Evolutionary conservation across 1,139 yeast species (phyloP), one percentile per base, ranked within the genome.

Genomic region (Wickerhamiella pararugosa): DNA sequence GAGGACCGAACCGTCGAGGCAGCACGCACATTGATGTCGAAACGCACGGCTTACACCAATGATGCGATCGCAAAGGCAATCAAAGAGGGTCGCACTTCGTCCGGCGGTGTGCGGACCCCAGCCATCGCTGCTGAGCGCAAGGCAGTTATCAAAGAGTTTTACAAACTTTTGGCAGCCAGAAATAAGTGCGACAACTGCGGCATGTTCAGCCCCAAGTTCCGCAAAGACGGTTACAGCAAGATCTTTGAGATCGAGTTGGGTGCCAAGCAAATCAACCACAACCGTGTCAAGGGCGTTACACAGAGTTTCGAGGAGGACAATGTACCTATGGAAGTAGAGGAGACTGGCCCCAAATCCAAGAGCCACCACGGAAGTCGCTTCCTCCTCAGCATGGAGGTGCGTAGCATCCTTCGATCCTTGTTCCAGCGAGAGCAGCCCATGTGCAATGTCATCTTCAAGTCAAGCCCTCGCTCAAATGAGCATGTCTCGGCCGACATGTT

Each of bases 111-210:
- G 34, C 71, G 76, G 48, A 83, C 96, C 29, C 86, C 94, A 6
- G 73, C 92, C 30, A 82, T 87, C 36, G 73, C 75, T 32, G 95
- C 86, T 57, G 95, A 84, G 62, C 76, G 98, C 63, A 87, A 87
- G 58, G 62, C 60, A 15, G 64, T 80, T 48, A 70, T 92, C 49
- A 80, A 77, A 47, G 83, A 78, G 34, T 79, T 87, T 54, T 82
- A 86, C 66, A 75, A 72, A 54, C 73, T 73, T 52, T 64, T 86
- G 44, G 66, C 83, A 51, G 64, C 79, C 40, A 76, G 95, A 62
- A 78, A 84, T 45, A 81, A 78, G 61, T 92, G 99, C 73, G 93
- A 82, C 57, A 86, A 86, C 62, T 92, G 99, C 72, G 83, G 86
- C 40, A 82, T 87, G 94, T 82, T 71, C 61, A 84, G 95, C 36